A percentile compares a stretch with the other conserved stretches of the same genome.
phyloP scores from a whole-genome alignment of 2,329 filamentous ascomycete genomes.

The Fusarium anguioides region DNA sequence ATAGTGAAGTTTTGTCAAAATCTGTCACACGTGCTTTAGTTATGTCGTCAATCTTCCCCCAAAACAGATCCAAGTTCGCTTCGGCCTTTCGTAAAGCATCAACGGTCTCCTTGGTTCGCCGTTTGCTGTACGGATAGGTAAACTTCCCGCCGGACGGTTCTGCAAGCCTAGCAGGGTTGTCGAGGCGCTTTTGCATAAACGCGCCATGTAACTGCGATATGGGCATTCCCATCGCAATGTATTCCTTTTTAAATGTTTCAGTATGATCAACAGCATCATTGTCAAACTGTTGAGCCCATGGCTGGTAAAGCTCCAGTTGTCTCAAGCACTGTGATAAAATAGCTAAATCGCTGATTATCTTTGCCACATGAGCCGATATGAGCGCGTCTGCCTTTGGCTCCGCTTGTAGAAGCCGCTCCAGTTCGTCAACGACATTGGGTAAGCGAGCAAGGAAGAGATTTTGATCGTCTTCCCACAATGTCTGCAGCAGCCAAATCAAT shows the following conservation, averaged over 20 bases:
- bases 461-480: neutral
- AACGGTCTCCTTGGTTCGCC: neutral
- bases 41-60: neutral
- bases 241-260: neutral
- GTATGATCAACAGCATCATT: neutral
- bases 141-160: neutral
- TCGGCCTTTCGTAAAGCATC: neutral
- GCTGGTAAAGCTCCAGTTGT: neutral
- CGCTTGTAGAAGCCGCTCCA: neutral
- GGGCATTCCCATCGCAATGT: neutral
- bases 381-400: neutral
- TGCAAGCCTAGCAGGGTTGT: neutral
- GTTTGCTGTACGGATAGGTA: neutral
- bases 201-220: neutral
- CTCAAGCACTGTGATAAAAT: neutral
- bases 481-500: neutral
- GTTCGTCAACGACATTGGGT: neutral
- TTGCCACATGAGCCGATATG: neutral
- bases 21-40: neutral
- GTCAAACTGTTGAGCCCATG: neutral
- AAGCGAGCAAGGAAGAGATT: neutral
- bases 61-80: neutral
- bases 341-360: neutral
- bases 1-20: accelerated
- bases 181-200: neutral